Evolutionary conservation across 495 filamentous ascomycete genomes (phyloP).

Genomic region (Penicillium goetzii): DNA sequence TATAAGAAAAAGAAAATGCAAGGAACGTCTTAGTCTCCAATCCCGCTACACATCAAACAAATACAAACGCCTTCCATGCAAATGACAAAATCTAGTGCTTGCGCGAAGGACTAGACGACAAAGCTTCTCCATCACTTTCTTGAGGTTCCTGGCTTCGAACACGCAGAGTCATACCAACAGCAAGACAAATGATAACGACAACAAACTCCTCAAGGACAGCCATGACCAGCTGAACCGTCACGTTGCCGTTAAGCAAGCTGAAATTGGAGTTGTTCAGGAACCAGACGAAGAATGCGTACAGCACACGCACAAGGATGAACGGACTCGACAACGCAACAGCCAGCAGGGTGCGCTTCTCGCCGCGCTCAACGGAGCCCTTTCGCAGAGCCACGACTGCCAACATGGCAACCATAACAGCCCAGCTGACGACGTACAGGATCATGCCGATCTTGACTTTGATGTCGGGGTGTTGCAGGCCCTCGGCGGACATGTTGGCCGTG

Average conservation of each 20-base stretch:
- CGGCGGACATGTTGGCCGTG: conserved; percentile 25
- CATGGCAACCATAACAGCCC: conserved; percentile 28
- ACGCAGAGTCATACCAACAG: conserved; percentile 40
- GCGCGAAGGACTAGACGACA: conserved; percentile 3
- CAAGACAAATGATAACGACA: conserved; percentile 36
- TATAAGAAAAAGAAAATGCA: neutral
- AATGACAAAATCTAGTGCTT: neutral
- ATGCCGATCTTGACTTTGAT: conserved; percentile 31
- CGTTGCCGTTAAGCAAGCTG: conserved; percentile 38
- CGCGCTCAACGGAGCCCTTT: conserved; percentile 23
- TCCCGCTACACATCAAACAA: neutral
- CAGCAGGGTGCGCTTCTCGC: conserved; percentile 41
- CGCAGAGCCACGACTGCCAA: conserved; percentile 22
- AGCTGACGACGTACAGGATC: conserved; percentile 35
- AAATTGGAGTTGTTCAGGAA: conserved; percentile 40
- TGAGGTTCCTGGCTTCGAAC: conserved; percentile 6
- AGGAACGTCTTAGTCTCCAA: neutral
- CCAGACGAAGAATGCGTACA: conserved; percentile 40
- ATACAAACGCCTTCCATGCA: neutral
- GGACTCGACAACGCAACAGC: conserved; percentile 41
- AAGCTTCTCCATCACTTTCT: conserved; percentile 1
- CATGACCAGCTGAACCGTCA: conserved; percentile 43
- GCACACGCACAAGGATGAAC: conserved; percentile 45
- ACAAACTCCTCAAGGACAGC: conserved; percentile 44
- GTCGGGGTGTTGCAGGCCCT: conserved; percentile 23